These are phyloP conservation scores for Aspergillus bertholletiae DNA, from an alignment of 495 filamentous ascomycete genomes.

Conservation along the genomic window DNA sequence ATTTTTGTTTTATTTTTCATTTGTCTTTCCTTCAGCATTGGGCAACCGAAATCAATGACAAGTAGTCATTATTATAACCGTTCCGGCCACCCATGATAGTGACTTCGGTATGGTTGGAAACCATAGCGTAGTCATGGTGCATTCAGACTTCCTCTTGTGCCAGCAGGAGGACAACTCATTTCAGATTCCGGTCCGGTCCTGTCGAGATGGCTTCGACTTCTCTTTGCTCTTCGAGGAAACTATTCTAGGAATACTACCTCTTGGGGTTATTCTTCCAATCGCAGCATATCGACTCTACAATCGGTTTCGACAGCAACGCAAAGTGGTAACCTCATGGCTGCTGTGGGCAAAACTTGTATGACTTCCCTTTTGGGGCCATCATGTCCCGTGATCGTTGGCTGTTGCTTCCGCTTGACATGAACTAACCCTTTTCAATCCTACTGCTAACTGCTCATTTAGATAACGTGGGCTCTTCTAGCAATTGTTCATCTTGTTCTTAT, in stretches of 20 bases:
- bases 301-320: constrained; percentile 40
- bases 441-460: constrained; percentile 19
- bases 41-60: background rate
- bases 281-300: constrained; percentile 43
- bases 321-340: constrained; percentile 40
- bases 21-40: background rate
- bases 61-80: constrained; percentile 3
- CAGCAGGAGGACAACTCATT: constrained; percentile 40
- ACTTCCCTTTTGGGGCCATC: background rate
- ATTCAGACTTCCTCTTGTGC: constrained; percentile 19
- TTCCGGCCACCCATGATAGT: constrained; percentile 1
- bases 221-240: constrained; percentile 57
- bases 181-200: constrained; percentile 37
- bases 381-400: constrained; percentile 3
- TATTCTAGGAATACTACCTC: constrained; percentile 49
- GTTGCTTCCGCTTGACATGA: background rate
- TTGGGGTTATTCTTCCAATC: constrained; percentile 44
- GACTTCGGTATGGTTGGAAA: constrained; percentile 1
- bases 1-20: background rate
- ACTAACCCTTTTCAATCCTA: background rate
- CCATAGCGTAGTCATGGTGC: constrained; percentile 22
- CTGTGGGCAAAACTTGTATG: constrained; percentile 42
- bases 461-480: constrained; percentile 35
- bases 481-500: constrained; percentile 45
- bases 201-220: constrained; percentile 57